A percentile compares a stretch with the other conserved stretches of the same genome.
These are phyloP conservation scores for Syncephalastrum contaminatum DNA, from an alignment of 371 early-diverging fungal species.

Conservation along the genomic window DNA sequence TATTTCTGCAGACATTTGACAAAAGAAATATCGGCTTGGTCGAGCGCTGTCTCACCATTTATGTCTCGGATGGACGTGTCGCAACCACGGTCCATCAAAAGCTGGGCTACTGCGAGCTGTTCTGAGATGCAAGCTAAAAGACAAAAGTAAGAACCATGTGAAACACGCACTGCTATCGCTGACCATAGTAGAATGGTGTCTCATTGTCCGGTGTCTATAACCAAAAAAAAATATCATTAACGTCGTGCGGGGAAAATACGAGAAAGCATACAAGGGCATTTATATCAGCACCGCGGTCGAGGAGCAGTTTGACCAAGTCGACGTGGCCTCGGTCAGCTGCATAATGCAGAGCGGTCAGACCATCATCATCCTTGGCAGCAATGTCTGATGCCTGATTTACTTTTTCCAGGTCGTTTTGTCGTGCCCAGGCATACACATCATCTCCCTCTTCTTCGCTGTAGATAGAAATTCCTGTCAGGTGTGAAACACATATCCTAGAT, in stretches of 20 bases:
- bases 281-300: conserved; percentile 39
- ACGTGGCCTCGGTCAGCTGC: conserved; percentile 44
- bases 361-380: conserved; percentile 29
- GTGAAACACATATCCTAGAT: too few species aligned
- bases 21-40: conserved; percentile 30
- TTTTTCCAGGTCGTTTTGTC: conserved; percentile 23
- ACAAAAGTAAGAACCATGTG: background rate
- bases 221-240: background rate
- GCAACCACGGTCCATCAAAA: conserved; percentile 26
- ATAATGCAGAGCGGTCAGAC: conserved; percentile 43
- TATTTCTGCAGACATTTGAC: background rate
- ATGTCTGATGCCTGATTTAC: conserved; percentile 33
- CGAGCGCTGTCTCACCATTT: conserved; percentile 39
- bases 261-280: conserved; percentile 19
- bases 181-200: conserved; percentile 48
- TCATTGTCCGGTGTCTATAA: conserved; percentile 32
- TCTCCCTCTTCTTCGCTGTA: conserved; percentile 21
- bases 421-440: conserved; percentile 35
- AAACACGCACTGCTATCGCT: background rate
- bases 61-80: conserved; percentile 24
- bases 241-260: background rate
- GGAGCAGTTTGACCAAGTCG: conserved; percentile 23
- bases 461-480: too few species aligned
- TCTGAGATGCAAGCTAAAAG: conserved; percentile 45
- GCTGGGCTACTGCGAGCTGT: conserved; percentile 30